Conservation (phyloP, 306 rosid species). For the Coriaria nepalensis region DNA sequence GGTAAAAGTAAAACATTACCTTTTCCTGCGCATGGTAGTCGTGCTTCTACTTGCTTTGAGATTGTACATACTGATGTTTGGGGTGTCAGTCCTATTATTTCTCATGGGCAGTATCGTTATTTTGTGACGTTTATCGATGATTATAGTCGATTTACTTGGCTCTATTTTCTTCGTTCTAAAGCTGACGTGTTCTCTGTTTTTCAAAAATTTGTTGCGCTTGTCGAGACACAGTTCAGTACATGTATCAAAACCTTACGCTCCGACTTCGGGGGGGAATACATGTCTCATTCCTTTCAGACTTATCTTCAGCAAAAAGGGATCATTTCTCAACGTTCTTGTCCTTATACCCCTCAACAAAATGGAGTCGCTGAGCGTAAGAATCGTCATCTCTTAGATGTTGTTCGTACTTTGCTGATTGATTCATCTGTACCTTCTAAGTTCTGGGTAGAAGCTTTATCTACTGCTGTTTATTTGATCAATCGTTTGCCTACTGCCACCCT, state of each 20-base stretch:
- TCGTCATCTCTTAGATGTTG: not conserved
- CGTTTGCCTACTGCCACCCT: not conserved
- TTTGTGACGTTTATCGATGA: slow-evolving; percentile 1
- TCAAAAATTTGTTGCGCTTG: not conserved
- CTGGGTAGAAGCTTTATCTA: not conserved
- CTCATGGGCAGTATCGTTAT: not conserved
- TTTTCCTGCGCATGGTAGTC: not conserved
- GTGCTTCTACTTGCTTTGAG: not conserved
- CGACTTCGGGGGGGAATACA: not conserved
- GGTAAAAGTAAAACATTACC: slow-evolving; percentile 1
- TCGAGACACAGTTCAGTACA: slow-evolving; percentile 3
- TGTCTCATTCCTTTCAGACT: not conserved
- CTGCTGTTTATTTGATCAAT: slow-evolving; percentile 1
- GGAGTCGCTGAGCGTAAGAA: not conserved
- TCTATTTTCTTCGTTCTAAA: not conserved
- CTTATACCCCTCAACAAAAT: slow-evolving; percentile 4
- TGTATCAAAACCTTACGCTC: not conserved
- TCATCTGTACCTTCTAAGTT: not conserved
- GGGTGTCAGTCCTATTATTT: not conserved
- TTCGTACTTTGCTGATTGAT: not conserved
- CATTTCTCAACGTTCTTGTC: slow-evolving; percentile 4
- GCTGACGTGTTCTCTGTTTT: not conserved
- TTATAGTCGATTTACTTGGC: not conserved
- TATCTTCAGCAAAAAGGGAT: not conserved
- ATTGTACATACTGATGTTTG: slow-evolving; percentile 4